Evolutionary conservation across 768 basidiomycete species (phyloP), one percentile per base, ranked within the genome.

Genomic region (Boletellus emodensis): DNA sequence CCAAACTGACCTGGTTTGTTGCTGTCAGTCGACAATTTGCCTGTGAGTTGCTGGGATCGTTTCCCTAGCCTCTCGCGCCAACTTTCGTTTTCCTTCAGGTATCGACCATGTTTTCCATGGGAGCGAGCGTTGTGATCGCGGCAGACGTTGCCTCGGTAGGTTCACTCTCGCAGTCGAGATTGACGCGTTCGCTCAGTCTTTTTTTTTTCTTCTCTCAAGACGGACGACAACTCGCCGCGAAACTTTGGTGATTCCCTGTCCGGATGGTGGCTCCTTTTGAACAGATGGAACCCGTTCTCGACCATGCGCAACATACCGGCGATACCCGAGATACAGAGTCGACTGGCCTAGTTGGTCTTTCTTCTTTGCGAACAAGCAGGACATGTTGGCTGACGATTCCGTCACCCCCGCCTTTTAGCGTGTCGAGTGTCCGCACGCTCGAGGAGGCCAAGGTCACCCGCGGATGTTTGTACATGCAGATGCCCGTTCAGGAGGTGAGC

Each of bases 231-330:
- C 51, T 90, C 90, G 2, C 94, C 95, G 0, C 79, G 96, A 46
- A 86, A 89, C 58, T 96, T 94, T 68, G 94, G 96, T 6, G 96
- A 99, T 61, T 85, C 90, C 1, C 78, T 99, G 3, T 96, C 94
- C 3, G 96, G 96, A 26, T 96, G 90, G 85, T 97, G 92, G 90
- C 78, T 98, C 15, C 72, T 98, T 45, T 64, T 98, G 53, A 97
- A 96, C 66, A 76, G 92, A 44, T 97, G 84, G 85, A 94, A 94
- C 62, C 93, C 93, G 0, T 94, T 94, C 64, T 88, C 89, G 6
- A 82, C 77, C 62, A 81, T 84, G 32, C 75, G 80, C 49, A 82
- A 78, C 48, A 80, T 95, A 15, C 94, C 94, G 32, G 84, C 87
- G 13, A 92, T 95, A 59, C 88, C 94, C 12, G 93, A 95, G 66